Evolutionary conservation across 805 yeast genomes (phyloP), one percentile per base, ranked within the genome.

Genomic region (Candida corydali): DNA sequence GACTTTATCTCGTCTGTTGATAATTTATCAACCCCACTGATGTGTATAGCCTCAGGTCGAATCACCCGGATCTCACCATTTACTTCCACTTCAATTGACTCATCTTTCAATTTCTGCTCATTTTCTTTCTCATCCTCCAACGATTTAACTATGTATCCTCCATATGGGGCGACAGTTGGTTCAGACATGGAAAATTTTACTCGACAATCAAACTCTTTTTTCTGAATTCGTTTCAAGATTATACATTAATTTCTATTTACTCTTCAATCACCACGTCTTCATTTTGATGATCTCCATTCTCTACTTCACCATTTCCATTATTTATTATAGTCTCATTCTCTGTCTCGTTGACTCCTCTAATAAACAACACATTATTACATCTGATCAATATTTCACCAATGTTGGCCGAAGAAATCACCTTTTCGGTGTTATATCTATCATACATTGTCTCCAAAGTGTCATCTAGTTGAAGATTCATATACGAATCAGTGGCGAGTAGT

Each of bases 351-450:
- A 26, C 63, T 42, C 73, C 76, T 34, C 83, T 71, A 16, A 84
- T 65, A 77, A 86, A 87, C 31, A 89, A 67, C 1, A 89, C 96
- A 47, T 91, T 89, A 55, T 89, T 89, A 58, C 98, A 89, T 54
- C 98, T 70, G 39, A 89, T 81, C 52, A 91, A 83, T 16, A 91
- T 66, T 48, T 89, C 96, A 16, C 86, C 88, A 3, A 32, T 4
- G 8, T 23, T 23, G 3, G 5, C 12, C 3, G 17, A 4, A 7
- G 84, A 70, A 17, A 43, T 39, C 35, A 57, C 66, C n/a, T n/a
- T n/a, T 29, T 55, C 59, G 10, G 40, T 40, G 17, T 34, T 44
- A 5, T 80, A 76, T 33, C 75, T 73, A 18, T 65, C 59, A 33
- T 67, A 65, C 2, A 73, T 63, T 24, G 69, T 60, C 51, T 75